Percentiles rank a stretch among this genome's conserved stretches.
phyloP scores from a whole-genome alignment of 768 basidiomycete genomes.

The Strobilomyces dryophilus region DNA sequence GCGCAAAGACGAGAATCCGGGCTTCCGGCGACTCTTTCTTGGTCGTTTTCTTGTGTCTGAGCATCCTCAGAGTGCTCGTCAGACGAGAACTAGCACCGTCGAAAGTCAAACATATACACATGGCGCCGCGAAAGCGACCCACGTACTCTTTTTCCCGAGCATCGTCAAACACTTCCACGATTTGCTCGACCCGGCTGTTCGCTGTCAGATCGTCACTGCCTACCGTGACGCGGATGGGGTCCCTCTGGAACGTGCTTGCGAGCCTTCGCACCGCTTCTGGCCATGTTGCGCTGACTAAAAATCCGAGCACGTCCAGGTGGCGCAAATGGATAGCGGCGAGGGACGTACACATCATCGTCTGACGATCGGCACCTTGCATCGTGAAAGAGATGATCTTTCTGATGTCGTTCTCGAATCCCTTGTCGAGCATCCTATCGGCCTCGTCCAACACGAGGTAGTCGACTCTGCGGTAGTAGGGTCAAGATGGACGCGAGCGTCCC shows the following conservation, averaged over 20 bases:
- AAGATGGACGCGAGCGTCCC: background rate
- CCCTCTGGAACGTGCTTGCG: conserved; percentile 80
- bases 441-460: too few relatives aligned
- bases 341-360: conserved; percentile 90
- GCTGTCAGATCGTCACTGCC: conserved; percentile 94
- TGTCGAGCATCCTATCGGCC: conserved; percentile 99
- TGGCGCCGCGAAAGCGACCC: conserved; percentile 21
- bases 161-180: conserved; percentile 87
- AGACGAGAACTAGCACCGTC: conserved; percentile 49
- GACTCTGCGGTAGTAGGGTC: conserved; percentile 50
- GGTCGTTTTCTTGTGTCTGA: conserved; percentile 61
- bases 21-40: conserved; percentile 47
- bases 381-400: conserved; percentile 79
- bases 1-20: conserved; percentile 85
- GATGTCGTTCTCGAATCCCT: conserved; percentile 98
- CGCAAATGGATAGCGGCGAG: background rate
- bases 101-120: too few relatives aligned
- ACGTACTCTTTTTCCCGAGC: conserved; percentile 76
- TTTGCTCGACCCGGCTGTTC: conserved; percentile 91
- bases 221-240: conserved; percentile 88
- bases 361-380: conserved; percentile 63
- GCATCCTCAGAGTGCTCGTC: conserved; percentile 47
- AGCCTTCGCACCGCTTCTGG: conserved; percentile 89
- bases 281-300: conserved; percentile 99
- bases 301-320: background rate